Evolutionary conservation across 2,329 filamentous ascomycete genomes (phyloP).

Genomic region (Westerdykella sp.): DNA sequence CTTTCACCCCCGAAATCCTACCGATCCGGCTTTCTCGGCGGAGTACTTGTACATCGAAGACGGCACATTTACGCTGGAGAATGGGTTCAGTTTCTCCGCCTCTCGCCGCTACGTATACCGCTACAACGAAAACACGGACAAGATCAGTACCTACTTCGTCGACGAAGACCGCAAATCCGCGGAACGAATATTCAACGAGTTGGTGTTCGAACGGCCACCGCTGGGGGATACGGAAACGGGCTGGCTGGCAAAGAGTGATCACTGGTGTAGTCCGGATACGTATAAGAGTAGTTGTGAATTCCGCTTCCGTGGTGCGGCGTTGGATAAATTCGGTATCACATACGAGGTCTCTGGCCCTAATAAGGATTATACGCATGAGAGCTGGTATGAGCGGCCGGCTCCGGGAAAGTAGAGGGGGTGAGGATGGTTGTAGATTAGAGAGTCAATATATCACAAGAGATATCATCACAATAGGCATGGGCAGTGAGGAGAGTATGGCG

Average conservation of each 20-base stretch:
- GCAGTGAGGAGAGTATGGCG: too few species aligned
- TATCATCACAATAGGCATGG: too few species aligned
- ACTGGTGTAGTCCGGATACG: slow-evolving; percentile 65
- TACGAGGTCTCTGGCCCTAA: slow-evolving; percentile 65
- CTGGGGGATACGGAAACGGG: slow-evolving; percentile 32
- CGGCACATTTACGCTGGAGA: slow-evolving; percentile 56
- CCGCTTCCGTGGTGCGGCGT: slow-evolving; percentile 52
- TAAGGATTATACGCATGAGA: slow-evolving; percentile 59
- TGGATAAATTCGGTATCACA: slow-evolving; percentile 54
- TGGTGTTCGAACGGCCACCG: slow-evolving; percentile 52
- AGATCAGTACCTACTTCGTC: slow-evolving; percentile 67
- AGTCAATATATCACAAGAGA: too few species aligned
- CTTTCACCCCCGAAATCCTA: slow-evolving; percentile 59
- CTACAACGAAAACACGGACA: slow-evolving; percentile 56
- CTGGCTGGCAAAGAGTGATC: slow-evolving; percentile 61
- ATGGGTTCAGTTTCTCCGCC: slow-evolving; percentile 53
- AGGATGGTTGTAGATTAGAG: not conserved
- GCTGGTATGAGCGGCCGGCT: slow-evolving; percentile 28
- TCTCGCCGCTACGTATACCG: slow-evolving; percentile 66
- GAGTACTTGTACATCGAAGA: slow-evolving; percentile 64
- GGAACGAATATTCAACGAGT: slow-evolving; percentile 69
- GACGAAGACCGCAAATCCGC: slow-evolving; percentile 55
- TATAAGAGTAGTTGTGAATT: slow-evolving; percentile 68
- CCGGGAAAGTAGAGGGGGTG: not conserved
- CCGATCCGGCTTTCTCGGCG: slow-evolving; percentile 34